phyloP scores from a whole-genome alignment of 805 yeast species.

The Groenewaldozyma tartarivorans region DNA sequence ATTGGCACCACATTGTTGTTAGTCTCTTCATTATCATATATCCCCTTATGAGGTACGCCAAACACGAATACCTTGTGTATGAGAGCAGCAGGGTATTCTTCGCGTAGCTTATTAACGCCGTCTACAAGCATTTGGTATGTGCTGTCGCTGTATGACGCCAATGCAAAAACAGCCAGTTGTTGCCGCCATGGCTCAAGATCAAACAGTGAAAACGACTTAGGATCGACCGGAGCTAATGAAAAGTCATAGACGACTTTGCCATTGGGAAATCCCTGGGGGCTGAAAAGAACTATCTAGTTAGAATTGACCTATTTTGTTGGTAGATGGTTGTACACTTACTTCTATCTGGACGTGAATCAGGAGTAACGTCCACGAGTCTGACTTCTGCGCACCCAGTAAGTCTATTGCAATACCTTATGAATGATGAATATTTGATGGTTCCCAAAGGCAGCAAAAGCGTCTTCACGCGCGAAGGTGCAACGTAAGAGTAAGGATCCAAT shows the following conservation, averaged over 20 bases:
- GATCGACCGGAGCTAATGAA: slow-evolving; percentile 39
- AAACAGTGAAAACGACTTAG: slow-evolving; percentile 50
- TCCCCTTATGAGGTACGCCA: slow-evolving; percentile 24
- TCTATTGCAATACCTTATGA: slow-evolving; percentile 33
- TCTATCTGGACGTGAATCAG: slow-evolving; percentile 39
- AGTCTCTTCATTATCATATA: neutral
- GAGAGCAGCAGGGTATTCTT: slow-evolving; percentile 37
- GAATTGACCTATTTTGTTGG: neutral
- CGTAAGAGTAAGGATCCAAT: slow-evolving; percentile 32
- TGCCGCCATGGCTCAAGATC: slow-evolving; percentile 89
- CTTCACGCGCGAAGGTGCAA: slow-evolving; percentile 57
- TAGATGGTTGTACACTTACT: slow-evolving; percentile 18
- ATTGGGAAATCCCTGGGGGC: slow-evolving; percentile 76
- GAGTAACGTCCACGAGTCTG: slow-evolving; percentile 65
- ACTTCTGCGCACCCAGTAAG: slow-evolving; percentile 50
- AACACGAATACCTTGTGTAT: slow-evolving; percentile 32
- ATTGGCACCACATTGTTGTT: slow-evolving; percentile 14
- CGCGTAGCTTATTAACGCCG: slow-evolving; percentile 34
- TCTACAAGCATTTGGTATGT: slow-evolving; percentile 21
- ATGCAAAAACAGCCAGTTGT: slow-evolving; percentile 44
- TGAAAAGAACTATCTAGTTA: slow-evolving; percentile 38
- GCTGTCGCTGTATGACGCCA: slow-evolving; percentile 26
- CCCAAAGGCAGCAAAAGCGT: slow-evolving; percentile 63
- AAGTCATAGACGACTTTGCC: slow-evolving; percentile 64
- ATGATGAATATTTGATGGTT: slow-evolving; percentile 34